Percentiles rank a stretch among this genome's conserved stretches.
Evolutionary conservation across 179 eudicot species (phyloP).

Genomic region (Silene noctiflora): DNA sequence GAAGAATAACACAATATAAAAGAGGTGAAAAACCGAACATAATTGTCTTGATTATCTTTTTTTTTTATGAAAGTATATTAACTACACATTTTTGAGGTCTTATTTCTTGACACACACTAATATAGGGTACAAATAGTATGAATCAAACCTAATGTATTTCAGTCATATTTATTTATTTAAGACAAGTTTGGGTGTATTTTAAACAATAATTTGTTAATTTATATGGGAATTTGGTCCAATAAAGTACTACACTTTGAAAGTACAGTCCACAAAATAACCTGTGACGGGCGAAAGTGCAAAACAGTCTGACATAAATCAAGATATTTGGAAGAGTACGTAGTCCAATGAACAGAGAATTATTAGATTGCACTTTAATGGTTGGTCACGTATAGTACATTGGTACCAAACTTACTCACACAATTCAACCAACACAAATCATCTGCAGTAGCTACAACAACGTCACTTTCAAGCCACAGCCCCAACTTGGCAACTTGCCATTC

Average conservation of each 20-base stretch:
- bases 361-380: not conserved
- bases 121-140: no score
- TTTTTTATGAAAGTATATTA: no score
- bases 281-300: not conserved
- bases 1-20: no score
- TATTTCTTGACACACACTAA: no score
- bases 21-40: no score
- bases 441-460: not conserved
- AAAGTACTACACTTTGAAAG: not conserved
- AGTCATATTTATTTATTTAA: no score
- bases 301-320: not conserved
- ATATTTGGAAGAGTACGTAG: not conserved
- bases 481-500: slow-evolving; percentile 19
- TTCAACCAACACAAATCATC: slow-evolving; percentile 12
- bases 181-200: no score
- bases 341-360: not conserved
- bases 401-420: slow-evolving; percentile 8
- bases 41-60: no score
- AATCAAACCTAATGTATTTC: no score
- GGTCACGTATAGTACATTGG: not conserved
- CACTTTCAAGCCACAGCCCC: not conserved
- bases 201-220: no score
- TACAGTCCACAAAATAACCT: not conserved
- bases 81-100: no score
- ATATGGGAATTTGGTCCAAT: no score